A percentile compares a stretch with the other conserved stretches of the same genome.
These are phyloP conservation scores for Spinacia oleracea DNA, from an alignment of 179 eudicot species.

Conservation along the genomic window DNA sequence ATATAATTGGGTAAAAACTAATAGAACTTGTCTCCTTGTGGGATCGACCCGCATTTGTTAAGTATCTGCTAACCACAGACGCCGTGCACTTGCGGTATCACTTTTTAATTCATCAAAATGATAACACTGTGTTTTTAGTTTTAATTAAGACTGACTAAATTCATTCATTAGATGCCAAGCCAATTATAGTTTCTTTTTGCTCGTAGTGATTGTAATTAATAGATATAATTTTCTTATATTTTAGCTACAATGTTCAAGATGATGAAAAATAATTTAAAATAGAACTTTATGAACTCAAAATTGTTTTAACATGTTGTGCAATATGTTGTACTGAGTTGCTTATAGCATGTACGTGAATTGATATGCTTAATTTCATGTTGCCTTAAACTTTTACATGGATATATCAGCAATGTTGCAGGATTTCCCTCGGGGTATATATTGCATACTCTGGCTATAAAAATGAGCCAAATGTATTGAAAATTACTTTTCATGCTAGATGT, in stretches of 20 bases:
- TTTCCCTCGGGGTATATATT: not conserved
- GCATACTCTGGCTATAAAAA: not conserved
- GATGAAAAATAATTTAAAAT: not conserved
- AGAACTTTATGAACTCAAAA: not conserved
- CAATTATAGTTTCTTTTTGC: not conserved
- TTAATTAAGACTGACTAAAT: not conserved
- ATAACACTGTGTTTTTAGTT: not conserved
- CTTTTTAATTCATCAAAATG: too few species aligned
- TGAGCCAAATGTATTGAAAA: not conserved
- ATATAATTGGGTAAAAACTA: too few species aligned
- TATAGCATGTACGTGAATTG: not conserved
- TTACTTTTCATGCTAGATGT: not conserved
- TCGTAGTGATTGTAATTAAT: too few species aligned
- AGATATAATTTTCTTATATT: too few species aligned
- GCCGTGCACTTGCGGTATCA: too few species aligned
- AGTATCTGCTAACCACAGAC: too few species aligned
- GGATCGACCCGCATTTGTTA: too few species aligned
- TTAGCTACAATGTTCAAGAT: too few species aligned
- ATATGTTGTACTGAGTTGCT: not conserved
- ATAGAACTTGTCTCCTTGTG: too few species aligned
- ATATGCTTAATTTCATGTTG: not conserved
- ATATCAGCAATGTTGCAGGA: not conserved
- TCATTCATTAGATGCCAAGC: not conserved
- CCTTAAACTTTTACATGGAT: not conserved
- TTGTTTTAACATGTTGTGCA: not conserved